Conservation (phyloP, 2,329 filamentous ascomycete species). For the Colletotrichum endophyticum region DNA sequence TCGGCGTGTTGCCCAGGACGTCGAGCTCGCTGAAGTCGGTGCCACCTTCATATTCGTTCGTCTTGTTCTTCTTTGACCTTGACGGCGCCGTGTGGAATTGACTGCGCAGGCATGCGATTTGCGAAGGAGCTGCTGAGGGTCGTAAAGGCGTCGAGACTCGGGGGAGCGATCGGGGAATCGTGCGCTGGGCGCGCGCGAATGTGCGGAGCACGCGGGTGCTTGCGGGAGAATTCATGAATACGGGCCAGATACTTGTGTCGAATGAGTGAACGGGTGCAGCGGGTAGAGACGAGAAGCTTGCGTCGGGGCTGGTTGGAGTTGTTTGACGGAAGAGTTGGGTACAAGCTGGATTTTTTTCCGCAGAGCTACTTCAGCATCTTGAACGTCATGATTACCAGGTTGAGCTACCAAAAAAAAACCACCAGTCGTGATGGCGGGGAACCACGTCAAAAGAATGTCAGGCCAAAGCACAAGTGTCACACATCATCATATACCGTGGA, state of each 20-base stretch:
- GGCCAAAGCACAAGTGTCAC: neutral
- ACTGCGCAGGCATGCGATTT: neutral
- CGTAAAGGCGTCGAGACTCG: neutral
- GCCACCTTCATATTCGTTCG: conserved; percentile 29
- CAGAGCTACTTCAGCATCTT: neutral
- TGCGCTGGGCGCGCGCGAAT: conserved; percentile 11
- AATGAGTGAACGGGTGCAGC: too few relatives aligned
- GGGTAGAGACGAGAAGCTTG: neutral
- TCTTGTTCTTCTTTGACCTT: neutral
- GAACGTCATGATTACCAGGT: conserved; percentile 20
- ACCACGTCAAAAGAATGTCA: neutral
- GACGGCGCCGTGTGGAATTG: neutral
- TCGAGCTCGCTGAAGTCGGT: conserved; percentile 78
- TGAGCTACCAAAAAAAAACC: neutral
- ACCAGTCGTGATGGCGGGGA: neutral
- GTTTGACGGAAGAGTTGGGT: neutral
- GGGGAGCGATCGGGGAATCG: neutral
- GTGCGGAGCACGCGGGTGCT: conserved; percentile 6
- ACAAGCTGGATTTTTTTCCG: neutral
- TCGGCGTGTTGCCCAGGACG: conserved; percentile 76
- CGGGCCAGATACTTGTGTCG: neutral
- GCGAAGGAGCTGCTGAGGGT: neutral
- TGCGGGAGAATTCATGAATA: neutral
- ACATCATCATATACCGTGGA: neutral
- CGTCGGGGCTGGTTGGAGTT: neutral